Base-by-base conservation (phyloP, 177 flowering plant species). In the Tripterygium wilfordii region DNA sequence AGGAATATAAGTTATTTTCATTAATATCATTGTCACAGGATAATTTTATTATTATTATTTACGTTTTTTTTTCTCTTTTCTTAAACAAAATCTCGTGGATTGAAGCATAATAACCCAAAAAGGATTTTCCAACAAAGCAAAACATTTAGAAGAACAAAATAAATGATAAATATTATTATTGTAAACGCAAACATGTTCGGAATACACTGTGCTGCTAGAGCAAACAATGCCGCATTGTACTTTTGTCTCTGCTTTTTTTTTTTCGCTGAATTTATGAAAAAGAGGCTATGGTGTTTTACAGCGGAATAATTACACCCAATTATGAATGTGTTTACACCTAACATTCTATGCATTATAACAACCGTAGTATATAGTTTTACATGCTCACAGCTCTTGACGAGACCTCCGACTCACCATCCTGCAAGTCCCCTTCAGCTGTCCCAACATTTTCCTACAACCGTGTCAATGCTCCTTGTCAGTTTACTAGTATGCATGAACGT, bases 331-430 rank as follows among this genome's bases (percentile, higher is more conserved):
- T 60, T 40, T 60, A 50, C 67, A 57, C 38, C 29, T 46, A 45
- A 50, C 29, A 50, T 33, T 43, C 31, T 29, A 13, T 24, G 16
- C 30, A 14, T 9, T 3, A 20, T 2, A 10, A 21, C 4, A 8
- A 41, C 14, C 5, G 44, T 13, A 8, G 7, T 44, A 22, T 15
- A 25, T 39, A 48, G 33, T n/a, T n/a, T 65, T 73, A 88, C 91
- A 88, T 72, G 83, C 87, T 81, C 89, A 85, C 76, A 50, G 87
- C 95, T 70, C 88, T 81, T 3, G 85, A 69, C 42, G 96, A 74
- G 43, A 63, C 68, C 45, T 74, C 88, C 6, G 72, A 39, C 39
- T 79, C 88, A 12, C 72, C 70, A 39, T 80, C 87, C 56, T 63
- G 75, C 52, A 64, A 48, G 42, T 78, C 90, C 23, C 66, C 71